Percentiles rank a stretch among this genome's conserved stretches.
Evolutionary conservation across 2,329 filamentous ascomycete species (phyloP).

Genomic region (Daldinia eschscholtzii): DNA sequence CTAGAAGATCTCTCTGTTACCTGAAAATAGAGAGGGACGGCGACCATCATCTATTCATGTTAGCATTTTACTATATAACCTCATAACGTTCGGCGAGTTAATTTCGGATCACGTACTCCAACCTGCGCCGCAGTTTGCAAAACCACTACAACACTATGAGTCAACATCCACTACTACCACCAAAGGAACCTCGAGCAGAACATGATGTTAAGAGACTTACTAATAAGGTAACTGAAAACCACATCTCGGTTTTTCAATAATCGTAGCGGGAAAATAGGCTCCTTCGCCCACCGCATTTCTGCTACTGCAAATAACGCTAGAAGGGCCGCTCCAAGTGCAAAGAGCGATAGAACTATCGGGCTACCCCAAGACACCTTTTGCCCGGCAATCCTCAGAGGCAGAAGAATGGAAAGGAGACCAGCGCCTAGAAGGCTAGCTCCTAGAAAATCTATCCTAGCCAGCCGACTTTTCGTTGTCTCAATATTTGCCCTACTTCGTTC

Average conservation of each 20-base stretch:
- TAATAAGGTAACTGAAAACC: slow-evolving; percentile 65
- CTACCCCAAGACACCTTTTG: slow-evolving; percentile 56
- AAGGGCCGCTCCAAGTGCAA: slow-evolving; percentile 49
- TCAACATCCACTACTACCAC: neutral
- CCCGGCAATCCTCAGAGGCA: slow-evolving; percentile 58
- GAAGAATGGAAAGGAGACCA: slow-evolving; percentile 54
- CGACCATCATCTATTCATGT: slow-evolving; percentile 67
- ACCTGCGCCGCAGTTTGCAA: slow-evolving; percentile 70
- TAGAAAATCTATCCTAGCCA: slow-evolving; percentile 70
- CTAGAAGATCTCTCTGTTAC: slow-evolving; percentile 69
- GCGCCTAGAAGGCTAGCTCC: slow-evolving; percentile 62
- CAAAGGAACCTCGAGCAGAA: neutral
- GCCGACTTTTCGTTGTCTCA: slow-evolving; percentile 50
- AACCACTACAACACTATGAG: slow-evolving; percentile 45
- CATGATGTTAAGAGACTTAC: neutral
- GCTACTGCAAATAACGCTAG: slow-evolving; percentile 53
- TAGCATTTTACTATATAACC: slow-evolving; percentile 16
- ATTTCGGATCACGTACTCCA: slow-evolving; percentile 57
- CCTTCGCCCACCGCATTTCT: slow-evolving; percentile 60
- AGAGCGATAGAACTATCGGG: slow-evolving; percentile 52
- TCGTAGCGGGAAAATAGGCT: slow-evolving; percentile 70
- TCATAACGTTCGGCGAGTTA: neutral
- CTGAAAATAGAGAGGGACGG: slow-evolving; percentile 77
- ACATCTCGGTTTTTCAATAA: slow-evolving; percentile 66
- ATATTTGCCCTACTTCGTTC: slow-evolving; percentile 28